Evolutionary conservation across 208 protist genomes (phyloP).

Genomic region (Spongospora subterranea): DNA sequence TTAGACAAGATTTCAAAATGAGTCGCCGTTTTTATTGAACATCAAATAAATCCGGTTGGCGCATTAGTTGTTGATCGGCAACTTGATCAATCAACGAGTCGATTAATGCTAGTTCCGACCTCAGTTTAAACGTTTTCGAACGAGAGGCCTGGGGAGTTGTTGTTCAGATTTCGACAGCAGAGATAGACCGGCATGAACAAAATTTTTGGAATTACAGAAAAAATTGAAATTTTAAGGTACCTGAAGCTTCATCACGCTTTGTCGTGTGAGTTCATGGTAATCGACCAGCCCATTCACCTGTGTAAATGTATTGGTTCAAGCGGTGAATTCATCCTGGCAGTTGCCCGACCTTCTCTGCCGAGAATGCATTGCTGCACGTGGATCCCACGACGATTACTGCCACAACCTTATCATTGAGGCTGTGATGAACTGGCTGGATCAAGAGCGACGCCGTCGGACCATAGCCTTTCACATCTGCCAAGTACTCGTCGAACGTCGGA

Average conservation of each 20-base stretch:
- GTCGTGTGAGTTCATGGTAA: neutral
- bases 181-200: no score
- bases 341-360: neutral
- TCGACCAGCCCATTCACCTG: neutral
- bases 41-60: neutral
- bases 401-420: neutral
- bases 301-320: neutral
- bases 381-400: constrained; percentile 11
- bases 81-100: neutral
- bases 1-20: no score
- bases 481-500: constrained; percentile 55
- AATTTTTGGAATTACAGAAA: neutral
- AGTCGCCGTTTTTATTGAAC: no score
- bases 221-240: neutral
- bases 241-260: constrained; percentile 21
- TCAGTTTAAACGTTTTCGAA: constrained; percentile 1
- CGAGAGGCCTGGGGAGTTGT: neutral
- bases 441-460: neutral
- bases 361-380: neutral
- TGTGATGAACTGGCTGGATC: neutral
- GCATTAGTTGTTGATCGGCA: neutral
- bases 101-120: neutral
- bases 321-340: neutral
- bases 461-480: constrained; percentile 14
- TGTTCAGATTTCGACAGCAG: no score